These are phyloP conservation scores for Caryocar brasiliense DNA, from an alignment of 441 rosid genomes.

Conservation along the genomic window DNA sequence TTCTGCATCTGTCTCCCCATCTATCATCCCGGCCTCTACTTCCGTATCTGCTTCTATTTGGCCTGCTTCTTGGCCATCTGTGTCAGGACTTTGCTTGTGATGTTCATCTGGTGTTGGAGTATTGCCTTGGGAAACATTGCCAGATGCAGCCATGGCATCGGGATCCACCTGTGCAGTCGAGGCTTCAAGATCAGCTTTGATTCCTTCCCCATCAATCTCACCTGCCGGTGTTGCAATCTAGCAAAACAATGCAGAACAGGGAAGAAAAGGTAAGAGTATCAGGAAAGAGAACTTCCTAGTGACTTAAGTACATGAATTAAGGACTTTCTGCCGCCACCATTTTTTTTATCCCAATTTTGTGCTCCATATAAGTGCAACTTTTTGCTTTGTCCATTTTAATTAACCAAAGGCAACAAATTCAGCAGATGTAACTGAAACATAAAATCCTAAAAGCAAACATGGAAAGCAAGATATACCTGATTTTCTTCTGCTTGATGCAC, in stretches of 20 bases:
- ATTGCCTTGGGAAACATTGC: slow-evolving; percentile 30
- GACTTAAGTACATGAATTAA: no score
- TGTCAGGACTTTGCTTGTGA: slow-evolving; percentile 65
- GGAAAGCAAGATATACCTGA: slow-evolving; percentile 31
- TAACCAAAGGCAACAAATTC: no score
- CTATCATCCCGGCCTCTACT: slow-evolving; percentile 37
- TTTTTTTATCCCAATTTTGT: no score
- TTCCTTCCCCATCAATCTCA: slow-evolving; percentile 60
- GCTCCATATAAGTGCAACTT: no score
- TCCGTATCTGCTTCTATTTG: slow-evolving; percentile 58
- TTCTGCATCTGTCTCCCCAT: slow-evolving; percentile 73
- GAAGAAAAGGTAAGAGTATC: no score
- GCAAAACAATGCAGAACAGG: no score
- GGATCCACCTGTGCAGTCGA: slow-evolving; percentile 48
- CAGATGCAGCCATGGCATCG: slow-evolving; percentile 27
- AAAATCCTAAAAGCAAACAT: neutral
- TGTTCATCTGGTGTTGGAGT: slow-evolving; percentile 64
- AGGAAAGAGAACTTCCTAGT: no score
- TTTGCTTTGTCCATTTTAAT: no score
- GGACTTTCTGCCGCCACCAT: no score
- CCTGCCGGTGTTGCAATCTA: slow-evolving; percentile 48
- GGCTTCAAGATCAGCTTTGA: slow-evolving; percentile 48
- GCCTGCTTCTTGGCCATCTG: slow-evolving; percentile 77
- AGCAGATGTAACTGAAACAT: no score
- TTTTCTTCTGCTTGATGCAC: slow-evolving; percentile 52